Evolutionary conservation across 768 basidiomycete genomes (phyloP), one percentile per base, ranked within the genome.

Genomic region (Mycena indigotica): DNA sequence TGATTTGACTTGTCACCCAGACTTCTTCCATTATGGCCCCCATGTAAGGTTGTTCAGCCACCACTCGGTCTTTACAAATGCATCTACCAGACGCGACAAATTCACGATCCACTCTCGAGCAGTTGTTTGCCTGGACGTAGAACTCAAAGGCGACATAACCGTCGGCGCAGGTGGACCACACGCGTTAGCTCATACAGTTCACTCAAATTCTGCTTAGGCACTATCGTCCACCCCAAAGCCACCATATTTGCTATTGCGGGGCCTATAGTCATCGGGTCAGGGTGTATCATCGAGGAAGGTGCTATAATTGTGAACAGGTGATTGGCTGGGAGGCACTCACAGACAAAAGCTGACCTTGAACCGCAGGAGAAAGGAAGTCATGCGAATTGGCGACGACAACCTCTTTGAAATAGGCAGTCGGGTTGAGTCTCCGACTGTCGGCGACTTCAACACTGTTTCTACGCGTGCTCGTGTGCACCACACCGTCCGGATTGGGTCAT

Each of bases 381-480:
- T 98, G 93, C 84, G 87, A 19, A 93, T 99, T 48, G 96, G 96
- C 4, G 88, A 96, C 70, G 86, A 91, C 59, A 98, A 98, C 70
- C 77, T 95, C 56, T 96, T 99, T 66, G 93, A 97, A 74, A 93
- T 97, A 52, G 92, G 91, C 21, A 93, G 89, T 71, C 88, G 96
- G 28, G 82, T 98, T 45, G 95, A 98, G 73, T 88, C 83, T 17
- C 91, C 91, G 2, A 80, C 86, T 2, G 81, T 98, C 51, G 97
- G 95, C 16, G 80, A 87, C 69, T 84, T 78, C 72, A 99, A 98
- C 72, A 92, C 91, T 1, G 80, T 99, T 55, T 89, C 89, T 19
- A 91, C 94, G 0, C 85, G 89, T 12, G 85, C 88, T 8, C 85
- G 93, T 50, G 87, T 93, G 15, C 89, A 95, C 60, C 87, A 93